Conservation (phyloP, 1,139 yeast species). For the Saccharomyces hybrid region DNA sequence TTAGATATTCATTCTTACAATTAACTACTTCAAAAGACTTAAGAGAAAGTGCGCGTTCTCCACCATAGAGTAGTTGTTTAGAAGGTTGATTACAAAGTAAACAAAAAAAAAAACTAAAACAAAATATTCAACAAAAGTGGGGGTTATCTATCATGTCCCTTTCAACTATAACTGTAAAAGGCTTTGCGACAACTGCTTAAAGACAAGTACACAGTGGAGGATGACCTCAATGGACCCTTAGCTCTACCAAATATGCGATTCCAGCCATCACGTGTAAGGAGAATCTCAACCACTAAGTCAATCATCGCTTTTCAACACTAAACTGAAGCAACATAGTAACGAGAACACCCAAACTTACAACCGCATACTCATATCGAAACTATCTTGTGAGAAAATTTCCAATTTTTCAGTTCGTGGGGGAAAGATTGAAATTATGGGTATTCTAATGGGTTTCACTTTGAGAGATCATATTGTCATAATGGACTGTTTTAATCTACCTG, state of each 20-base stretch:
- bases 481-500: constrained; percentile 84
- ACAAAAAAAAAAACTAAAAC: neutral
- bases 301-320: neutral
- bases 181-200: neutral
- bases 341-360: constrained; percentile 37
- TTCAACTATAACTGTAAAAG: neutral
- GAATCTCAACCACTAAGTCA: neutral
- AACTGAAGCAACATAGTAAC: neutral
- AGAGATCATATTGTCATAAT: constrained; percentile 57
- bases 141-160: neutral
- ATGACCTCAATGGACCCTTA: neutral
- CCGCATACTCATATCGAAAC: constrained; percentile 58
- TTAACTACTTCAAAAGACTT: too few species aligned
- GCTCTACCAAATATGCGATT: neutral
- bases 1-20: too few species aligned
- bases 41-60: neutral
- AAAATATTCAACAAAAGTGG: neutral
- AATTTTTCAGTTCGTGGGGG: constrained; percentile 83
- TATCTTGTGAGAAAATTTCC: constrained; percentile 74
- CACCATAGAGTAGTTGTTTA: neutral
- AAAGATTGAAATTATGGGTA: constrained; percentile 90
- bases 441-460: constrained; percentile 71
- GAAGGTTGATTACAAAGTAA: neutral
- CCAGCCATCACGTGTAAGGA: neutral
- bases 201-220: neutral